Evolutionary conservation across 805 yeast species (phyloP).

Genomic region (Millerozyma acaciae): DNA sequence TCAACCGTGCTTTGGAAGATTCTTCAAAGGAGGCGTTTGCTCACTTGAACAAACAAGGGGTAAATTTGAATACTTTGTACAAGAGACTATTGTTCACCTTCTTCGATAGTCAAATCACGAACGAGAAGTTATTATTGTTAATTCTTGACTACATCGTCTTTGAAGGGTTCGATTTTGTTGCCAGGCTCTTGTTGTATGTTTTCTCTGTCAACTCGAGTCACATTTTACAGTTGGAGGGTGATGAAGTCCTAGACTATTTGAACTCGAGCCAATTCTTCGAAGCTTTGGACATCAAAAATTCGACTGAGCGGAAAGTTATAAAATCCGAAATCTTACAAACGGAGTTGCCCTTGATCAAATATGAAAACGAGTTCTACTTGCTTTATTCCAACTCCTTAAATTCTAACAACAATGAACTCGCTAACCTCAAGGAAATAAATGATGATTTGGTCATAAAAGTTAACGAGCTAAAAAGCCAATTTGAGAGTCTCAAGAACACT

Average conservation of each 20-base stretch:
- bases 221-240: constrained; percentile 20
- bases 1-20: constrained; percentile 35
- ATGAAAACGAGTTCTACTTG: constrained; percentile 36
- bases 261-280: constrained; percentile 15
- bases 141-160: constrained; percentile 35
- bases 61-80: constrained; percentile 21
- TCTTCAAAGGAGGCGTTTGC: constrained; percentile 19
- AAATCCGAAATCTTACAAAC: constrained; percentile 13
- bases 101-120: constrained; percentile 13
- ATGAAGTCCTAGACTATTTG: constrained; percentile 21
- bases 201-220: constrained; percentile 14
- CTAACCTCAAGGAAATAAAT: constrained; percentile 35
- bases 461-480: constrained; percentile 22
- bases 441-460: constrained; percentile 28
- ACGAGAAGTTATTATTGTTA: constrained; percentile 5
- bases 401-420: constrained; percentile 34
- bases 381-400: constrained; percentile 35
- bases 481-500: constrained; percentile 27
- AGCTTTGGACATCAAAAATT: background rate
- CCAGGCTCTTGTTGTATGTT: constrained; percentile 23
- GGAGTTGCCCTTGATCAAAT: constrained; percentile 27
- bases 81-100: constrained; percentile 17
- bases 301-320: constrained; percentile 3
- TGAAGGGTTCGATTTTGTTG: constrained; percentile 37
- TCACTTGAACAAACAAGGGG: constrained; percentile 36